Conservation (phyloP, 2,329 filamentous ascomycete genomes). For the Xylaria arbuscula region DNA sequence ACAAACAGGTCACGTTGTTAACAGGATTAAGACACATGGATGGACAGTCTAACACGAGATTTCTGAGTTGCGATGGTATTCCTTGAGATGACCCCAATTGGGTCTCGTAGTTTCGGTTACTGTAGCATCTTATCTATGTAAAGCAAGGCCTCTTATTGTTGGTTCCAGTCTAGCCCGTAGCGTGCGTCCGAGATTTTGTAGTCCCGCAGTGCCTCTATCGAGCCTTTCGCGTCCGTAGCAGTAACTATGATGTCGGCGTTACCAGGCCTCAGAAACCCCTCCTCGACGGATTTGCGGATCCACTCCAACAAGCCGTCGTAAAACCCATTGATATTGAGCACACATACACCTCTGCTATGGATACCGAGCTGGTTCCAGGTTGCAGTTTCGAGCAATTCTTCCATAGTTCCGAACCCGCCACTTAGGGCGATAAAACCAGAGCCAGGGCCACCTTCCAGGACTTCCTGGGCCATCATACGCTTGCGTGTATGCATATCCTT, state of each 20-base stretch:
- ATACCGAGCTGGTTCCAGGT: slow-evolving; percentile 99
- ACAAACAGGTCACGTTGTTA: neutral
- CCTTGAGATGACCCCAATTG: neutral
- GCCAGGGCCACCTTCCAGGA: slow-evolving; percentile 82
- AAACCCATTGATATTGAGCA: slow-evolving; percentile 90
- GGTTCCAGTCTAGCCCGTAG: slow-evolving; percentile 83
- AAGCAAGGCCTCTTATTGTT: slow-evolving; percentile 40
- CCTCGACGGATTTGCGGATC: slow-evolving; percentile 78
- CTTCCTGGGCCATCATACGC: slow-evolving; percentile 89
- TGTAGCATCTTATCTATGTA: slow-evolving; percentile 23
- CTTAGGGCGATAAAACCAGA: slow-evolving; percentile 89
- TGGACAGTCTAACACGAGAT: neutral
- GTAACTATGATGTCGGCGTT: slow-evolving; percentile 84
- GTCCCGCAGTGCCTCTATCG: slow-evolving; percentile 73
- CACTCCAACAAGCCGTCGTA: slow-evolving; percentile 88
- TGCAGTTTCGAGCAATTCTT: slow-evolving; percentile 91
- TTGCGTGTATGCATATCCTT: slow-evolving; percentile 97
- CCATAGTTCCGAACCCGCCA: slow-evolving; percentile 91
- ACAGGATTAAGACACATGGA: neutral
- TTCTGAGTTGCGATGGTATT: neutral
- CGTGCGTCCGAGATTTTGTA: slow-evolving; percentile 82
- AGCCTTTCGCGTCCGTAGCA: slow-evolving; percentile 76
- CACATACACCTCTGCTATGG: slow-evolving; percentile 79
- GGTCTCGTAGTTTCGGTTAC: neutral
- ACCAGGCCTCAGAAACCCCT: slow-evolving; percentile 78